Evolutionary conservation across 805 yeast species (phyloP).

Genomic region (Trichomonascus vanleenenianus): DNA sequence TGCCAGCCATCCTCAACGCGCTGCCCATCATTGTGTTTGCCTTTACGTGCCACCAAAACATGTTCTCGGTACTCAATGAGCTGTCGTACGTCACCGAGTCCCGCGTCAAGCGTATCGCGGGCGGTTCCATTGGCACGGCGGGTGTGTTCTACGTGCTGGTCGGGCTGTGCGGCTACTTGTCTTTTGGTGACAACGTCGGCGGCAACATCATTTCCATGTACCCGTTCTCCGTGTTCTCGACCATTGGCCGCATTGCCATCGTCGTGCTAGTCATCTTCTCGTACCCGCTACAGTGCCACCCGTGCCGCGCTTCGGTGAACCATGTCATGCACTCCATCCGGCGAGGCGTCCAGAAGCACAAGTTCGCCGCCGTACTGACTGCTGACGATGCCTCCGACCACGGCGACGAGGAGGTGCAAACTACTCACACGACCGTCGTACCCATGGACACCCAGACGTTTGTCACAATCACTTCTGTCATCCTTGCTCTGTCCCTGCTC

Average conservation of each 20-base stretch:
- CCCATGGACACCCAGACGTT: conserved; percentile 24
- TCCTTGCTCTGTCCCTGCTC: conserved; percentile 48
- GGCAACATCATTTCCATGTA: conserved; percentile 77
- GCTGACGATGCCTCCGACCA: conserved; percentile 1
- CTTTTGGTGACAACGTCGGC: conserved; percentile 72
- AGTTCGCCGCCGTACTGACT: background rate
- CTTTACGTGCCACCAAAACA: conserved; percentile 92
- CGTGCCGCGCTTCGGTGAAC: conserved; percentile 75
- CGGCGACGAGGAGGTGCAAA: conserved; percentile 1
- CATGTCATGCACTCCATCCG: conserved; percentile 48
- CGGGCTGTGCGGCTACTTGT: conserved; percentile 76
- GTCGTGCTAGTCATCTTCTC: conserved; percentile 73
- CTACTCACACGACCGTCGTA: conserved; percentile 6
- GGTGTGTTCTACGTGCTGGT: conserved; percentile 56
- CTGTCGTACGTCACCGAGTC: conserved; percentile 46
- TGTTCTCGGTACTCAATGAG: conserved; percentile 85
- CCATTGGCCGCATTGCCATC: conserved; percentile 73
- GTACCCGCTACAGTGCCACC: conserved; percentile 88
- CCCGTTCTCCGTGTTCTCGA: conserved; percentile 58
- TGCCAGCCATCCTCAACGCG: conserved; percentile 47
- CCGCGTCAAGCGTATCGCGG: conserved; percentile 41
- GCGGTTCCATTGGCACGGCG: conserved; percentile 51
- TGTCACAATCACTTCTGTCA: conserved; percentile 33
- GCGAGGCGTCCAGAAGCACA: conserved; percentile 21
- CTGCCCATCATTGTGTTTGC: conserved; percentile 93